phyloP scores from a whole-genome alignment of 2,329 filamentous ascomycete genomes.

The Hypoxylon sp. region DNA sequence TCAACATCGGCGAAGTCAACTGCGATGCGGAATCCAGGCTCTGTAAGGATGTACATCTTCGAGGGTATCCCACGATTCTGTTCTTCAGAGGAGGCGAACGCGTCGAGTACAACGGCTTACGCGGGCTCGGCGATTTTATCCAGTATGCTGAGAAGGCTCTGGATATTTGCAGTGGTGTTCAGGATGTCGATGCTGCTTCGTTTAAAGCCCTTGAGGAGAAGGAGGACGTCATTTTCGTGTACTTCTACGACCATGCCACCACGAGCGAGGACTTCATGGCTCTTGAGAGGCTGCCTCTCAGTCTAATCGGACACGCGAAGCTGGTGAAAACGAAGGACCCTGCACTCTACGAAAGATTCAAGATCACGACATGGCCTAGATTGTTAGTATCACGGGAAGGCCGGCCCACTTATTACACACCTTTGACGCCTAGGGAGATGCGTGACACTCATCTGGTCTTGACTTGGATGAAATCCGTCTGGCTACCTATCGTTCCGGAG shows the following conservation, averaged over 20 bases:
- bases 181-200: slow-evolving; percentile 79
- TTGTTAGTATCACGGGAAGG: slow-evolving; percentile 90
- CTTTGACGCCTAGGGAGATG: slow-evolving; percentile 90
- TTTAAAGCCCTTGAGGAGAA: slow-evolving; percentile 90
- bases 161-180: slow-evolving; percentile 79
- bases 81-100: slow-evolving; percentile 94
- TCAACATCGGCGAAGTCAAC: slow-evolving; percentile 97
- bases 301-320: slow-evolving; percentile 89
- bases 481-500: slow-evolving; percentile 96
- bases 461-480: slow-evolving; percentile 95
- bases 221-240: slow-evolving; percentile 95
- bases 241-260: slow-evolving; percentile 97
- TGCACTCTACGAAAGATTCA: slow-evolving; percentile 82
- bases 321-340: slow-evolving; percentile 91
- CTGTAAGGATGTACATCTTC: slow-evolving; percentile 90
- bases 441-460: slow-evolving; percentile 84
- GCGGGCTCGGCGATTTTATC: slow-evolving; percentile 90
- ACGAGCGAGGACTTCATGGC: slow-evolving; percentile 92
- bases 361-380: slow-evolving; percentile 97
- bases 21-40: slow-evolving; percentile 87
- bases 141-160: slow-evolving; percentile 89
- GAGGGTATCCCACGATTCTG: slow-evolving; percentile 87
- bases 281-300: slow-evolving; percentile 86
- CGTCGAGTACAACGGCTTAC: slow-evolving; percentile 91
- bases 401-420: slow-evolving; percentile 89